Conservation (phyloP, 1,284 basidiomycete species). For the Cryptococcus maquisensis region DNA sequence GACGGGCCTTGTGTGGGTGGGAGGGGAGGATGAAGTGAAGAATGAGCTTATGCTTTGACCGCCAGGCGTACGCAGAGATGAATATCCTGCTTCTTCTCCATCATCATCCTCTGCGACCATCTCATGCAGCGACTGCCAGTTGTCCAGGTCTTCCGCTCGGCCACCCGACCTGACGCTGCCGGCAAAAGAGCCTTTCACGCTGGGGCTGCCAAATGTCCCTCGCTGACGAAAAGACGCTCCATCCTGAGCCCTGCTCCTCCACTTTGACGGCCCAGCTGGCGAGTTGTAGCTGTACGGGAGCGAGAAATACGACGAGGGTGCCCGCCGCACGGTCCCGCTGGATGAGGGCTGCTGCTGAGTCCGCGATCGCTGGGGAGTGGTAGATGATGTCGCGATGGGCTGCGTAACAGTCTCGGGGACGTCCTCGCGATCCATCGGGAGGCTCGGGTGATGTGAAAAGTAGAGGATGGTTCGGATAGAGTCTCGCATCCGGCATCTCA, state of each 20-base stretch:
- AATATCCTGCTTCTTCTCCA: slow-evolving; percentile 1
- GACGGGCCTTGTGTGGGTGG: neutral
- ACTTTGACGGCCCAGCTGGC: neutral
- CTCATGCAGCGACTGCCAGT: slow-evolving; percentile 36
- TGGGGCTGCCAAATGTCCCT: neutral
- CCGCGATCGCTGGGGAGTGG: too few relatives aligned
- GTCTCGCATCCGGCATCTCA: too few relatives aligned
- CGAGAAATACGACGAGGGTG: slow-evolving; percentile 1
- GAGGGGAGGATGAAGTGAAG: slow-evolving; percentile 3
- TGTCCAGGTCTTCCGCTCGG: slow-evolving; percentile 15
- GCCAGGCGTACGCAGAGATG: neutral
- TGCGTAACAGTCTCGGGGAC: too few relatives aligned
- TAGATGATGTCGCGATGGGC: too few relatives aligned
- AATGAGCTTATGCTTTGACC: slow-evolving; percentile 5
- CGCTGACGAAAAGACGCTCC: neutral
- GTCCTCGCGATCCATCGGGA: too few relatives aligned
- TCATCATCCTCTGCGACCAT: slow-evolving; percentile 16
- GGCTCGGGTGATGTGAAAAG: too few relatives aligned
- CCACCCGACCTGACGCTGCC: neutral
- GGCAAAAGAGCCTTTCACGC: neutral
- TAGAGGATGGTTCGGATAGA: too few relatives aligned
- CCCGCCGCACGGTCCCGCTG: neutral
- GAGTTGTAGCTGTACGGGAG: neutral
- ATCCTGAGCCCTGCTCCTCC: neutral
- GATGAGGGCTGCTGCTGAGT: neutral